Evolutionary conservation across 345 rosid genomes (phyloP).

Genomic region (Populus davidiana): DNA sequence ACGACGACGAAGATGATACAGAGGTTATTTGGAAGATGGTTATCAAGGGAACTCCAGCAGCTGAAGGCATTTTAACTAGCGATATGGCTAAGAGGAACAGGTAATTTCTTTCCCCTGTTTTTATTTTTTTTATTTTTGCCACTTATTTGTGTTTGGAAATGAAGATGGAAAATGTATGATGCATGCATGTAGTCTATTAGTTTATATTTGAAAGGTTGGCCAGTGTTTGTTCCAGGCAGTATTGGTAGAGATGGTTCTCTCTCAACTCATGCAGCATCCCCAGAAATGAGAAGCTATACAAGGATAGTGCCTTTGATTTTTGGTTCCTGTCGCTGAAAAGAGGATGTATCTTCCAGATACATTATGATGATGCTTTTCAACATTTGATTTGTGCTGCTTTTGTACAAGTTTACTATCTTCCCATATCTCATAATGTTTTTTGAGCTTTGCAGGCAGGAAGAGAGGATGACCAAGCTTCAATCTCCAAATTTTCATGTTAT

Average conservation of each 20-base stretch:
- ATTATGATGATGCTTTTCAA: not conserved
- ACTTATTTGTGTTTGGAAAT: constrained; percentile 1
- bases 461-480: constrained; percentile 75
- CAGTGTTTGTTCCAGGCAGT: not conserved
- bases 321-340: not conserved
- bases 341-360: not conserved
- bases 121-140: not conserved
- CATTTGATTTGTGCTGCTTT: not conserved
- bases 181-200: not conserved
- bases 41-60: constrained; percentile 80
- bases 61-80: constrained; percentile 75
- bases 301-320: not conserved
- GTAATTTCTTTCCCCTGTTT: constrained; percentile 28
- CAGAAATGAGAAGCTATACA: not conserved
- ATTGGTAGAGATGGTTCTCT: not conserved
- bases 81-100: constrained; percentile 68
- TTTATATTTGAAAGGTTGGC: not conserved
- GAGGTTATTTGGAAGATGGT: not conserved
- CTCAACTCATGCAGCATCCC: not conserved
- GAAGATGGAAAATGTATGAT: not conserved
- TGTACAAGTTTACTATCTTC: not conserved
- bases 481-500: constrained; percentile 93
- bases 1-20: constrained; percentile 17
- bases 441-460: constrained; percentile 60
- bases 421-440: constrained; percentile 4